Evolutionary conservation across 2,329 filamentous ascomycete genomes (phyloP), one percentile per base, ranked within the genome.

Genomic region (Cercospora zeina): DNA sequence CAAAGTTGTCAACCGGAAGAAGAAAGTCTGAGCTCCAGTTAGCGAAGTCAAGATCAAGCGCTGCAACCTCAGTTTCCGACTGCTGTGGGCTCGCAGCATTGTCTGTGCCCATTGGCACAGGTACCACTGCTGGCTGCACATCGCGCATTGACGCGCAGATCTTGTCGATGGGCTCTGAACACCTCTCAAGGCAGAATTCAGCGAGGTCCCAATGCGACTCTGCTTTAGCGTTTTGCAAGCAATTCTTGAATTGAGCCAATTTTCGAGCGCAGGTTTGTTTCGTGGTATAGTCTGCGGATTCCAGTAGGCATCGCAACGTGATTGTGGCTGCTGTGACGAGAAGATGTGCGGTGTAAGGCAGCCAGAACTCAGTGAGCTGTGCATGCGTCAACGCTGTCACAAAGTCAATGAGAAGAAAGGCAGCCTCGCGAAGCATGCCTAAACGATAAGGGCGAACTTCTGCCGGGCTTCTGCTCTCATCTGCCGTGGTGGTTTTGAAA

Each of bases 321-420:
- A 83, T 77, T 0, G 80, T 84, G n/a, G 81, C 78, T 4, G 81
- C 82, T 16, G 81, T 82, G 1, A 82, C 82, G 14, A 84, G 75
- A 21, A 83, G 75, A 61, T 83, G 82, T 1, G 81, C 81, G 55
- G 80, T 82, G 62, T 81, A 78, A 77, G 71, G 72, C 1, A 84
- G 71, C 82, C 82, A 84, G 64, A 84, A 83, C 65, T 83, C 81
- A 30, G 77, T 72, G 58, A 82, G 82, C 39, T 83, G 79, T 14
- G 73, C 69, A 62, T 78, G 77, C 5, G 75, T 75, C 2, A 84
- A 72, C 1, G 76, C 80, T 7, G 78, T 75, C 3, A 83, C 77
- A 61, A 82, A 83, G 19, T 80, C 78, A 6, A 82, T 77, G 4
- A 84, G 78, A 1, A 78, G 78, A 13, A 79, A 77, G 36, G 82